A percentile compares a stretch with the other conserved stretches of the same genome.
These are phyloP conservation scores for Austroboletus eburneus DNA, from an alignment of 768 basidiomycete species.

Conservation along the genomic window DNA sequence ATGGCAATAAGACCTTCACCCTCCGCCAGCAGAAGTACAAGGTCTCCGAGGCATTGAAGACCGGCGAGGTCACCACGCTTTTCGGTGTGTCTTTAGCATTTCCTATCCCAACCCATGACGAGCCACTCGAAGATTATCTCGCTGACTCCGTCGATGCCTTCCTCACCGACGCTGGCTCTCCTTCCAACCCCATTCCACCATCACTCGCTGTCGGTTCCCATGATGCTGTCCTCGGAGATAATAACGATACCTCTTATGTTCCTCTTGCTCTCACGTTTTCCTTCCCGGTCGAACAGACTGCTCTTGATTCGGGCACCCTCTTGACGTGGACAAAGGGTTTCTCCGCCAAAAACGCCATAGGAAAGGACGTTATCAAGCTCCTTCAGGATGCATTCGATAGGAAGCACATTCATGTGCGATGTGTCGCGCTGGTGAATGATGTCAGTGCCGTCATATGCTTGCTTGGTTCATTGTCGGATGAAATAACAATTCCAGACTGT, in stretches of 20 bases:
- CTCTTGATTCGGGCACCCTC: slow-evolving; percentile 84
- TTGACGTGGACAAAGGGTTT: slow-evolving; percentile 97
- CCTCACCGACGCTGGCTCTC: slow-evolving; percentile 54
- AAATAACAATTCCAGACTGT: slow-evolving; percentile 63
- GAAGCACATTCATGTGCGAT: slow-evolving; percentile 89
- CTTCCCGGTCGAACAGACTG: slow-evolving; percentile 96
- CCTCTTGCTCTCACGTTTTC: slow-evolving; percentile 93
- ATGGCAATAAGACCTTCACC: slow-evolving; percentile 84
- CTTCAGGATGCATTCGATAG: slow-evolving; percentile 90
- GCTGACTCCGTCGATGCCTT: slow-evolving; percentile 96
- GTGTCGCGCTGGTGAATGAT: slow-evolving; percentile 92
- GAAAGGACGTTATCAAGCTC: slow-evolving; percentile 84
- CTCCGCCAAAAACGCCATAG: slow-evolving; percentile 83
- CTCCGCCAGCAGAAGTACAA: slow-evolving; percentile 96
- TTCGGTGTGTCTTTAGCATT: slow-evolving; percentile 57
- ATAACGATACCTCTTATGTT: slow-evolving; percentile 41
- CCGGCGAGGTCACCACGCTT: slow-evolving; percentile 80
- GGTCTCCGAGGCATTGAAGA: slow-evolving; percentile 90
- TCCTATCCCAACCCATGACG: slow-evolving; percentile 6
- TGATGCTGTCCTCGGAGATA: slow-evolving; percentile 9
- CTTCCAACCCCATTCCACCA: slow-evolving; percentile 22
- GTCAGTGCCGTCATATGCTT: slow-evolving; percentile 46
- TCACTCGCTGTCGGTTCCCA: slow-evolving; percentile 18
- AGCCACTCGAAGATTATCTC: slow-evolving; percentile 73
- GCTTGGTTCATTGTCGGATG: slow-evolving; percentile 6